A percentile compares a stretch with the other conserved stretches of the same genome.
These are phyloP conservation scores for Lactarius sp. DNA, from an alignment of 768 basidiomycete genomes.

Conservation along the genomic window DNA sequence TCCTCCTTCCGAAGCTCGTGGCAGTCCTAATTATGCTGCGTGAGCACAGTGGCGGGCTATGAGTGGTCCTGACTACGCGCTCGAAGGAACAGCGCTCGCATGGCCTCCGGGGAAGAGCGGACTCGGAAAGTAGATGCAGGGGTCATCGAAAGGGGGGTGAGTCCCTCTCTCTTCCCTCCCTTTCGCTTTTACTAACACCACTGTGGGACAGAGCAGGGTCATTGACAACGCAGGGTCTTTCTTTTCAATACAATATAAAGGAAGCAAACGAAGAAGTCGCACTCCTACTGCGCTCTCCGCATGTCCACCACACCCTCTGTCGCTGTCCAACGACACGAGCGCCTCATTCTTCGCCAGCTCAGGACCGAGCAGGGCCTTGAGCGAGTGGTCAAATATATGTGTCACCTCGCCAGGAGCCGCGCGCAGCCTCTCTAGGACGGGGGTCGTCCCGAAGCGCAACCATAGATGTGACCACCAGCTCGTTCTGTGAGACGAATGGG, in stretches of 20 bases:
- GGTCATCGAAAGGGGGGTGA: slow-evolving; percentile 75
- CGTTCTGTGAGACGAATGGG: slow-evolving; percentile 59
- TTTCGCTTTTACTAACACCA: background rate
- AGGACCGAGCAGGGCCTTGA: slow-evolving; percentile 62
- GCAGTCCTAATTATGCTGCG: slow-evolving; percentile 79
- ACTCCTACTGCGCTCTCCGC: slow-evolving; percentile 51
- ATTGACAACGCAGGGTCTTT: too few relatives aligned
- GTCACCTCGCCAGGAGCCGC: slow-evolving; percentile 64
- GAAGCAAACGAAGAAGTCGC: slow-evolving; percentile 86
- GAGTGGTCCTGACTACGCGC: slow-evolving; percentile 81
- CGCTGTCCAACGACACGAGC: slow-evolving; percentile 57
- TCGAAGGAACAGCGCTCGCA: slow-evolving; percentile 70
- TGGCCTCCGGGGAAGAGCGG: slow-evolving; percentile 80
- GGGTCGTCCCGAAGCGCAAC: slow-evolving; percentile 63
- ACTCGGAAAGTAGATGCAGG: slow-evolving; percentile 63
- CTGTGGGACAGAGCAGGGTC: background rate
- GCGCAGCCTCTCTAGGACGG: slow-evolving; percentile 49
- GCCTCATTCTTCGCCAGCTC: slow-evolving; percentile 49
- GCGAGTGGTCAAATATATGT: slow-evolving; percentile 72
- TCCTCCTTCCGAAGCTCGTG: slow-evolving; percentile 46
- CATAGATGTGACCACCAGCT: slow-evolving; percentile 78
- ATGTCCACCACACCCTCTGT: slow-evolving; percentile 58
- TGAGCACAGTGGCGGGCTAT: slow-evolving; percentile 59
- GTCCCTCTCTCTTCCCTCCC: slow-evolving; percentile 32
- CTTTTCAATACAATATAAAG: slow-evolving; percentile 46